These are phyloP conservation scores for Holtermannia corniformis DNA, from an alignment of 768 basidiomycete genomes.

Conservation along the genomic window DNA sequence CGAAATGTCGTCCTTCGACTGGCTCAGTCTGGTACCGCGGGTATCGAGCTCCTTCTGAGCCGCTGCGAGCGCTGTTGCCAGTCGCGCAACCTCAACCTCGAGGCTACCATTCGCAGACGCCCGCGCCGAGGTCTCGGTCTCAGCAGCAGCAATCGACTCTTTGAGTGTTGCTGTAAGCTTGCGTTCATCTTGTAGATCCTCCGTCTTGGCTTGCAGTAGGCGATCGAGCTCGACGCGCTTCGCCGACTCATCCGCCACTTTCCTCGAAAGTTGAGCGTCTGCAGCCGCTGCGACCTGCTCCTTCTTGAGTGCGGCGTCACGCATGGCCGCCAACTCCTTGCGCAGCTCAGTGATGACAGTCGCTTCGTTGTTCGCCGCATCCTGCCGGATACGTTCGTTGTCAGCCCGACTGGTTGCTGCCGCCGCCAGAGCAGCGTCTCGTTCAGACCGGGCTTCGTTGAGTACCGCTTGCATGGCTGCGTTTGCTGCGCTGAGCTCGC, in stretches of 20 bases:
- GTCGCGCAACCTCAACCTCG: slow-evolving; percentile 1
- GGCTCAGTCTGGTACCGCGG: background rate
- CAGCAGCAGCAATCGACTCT: background rate
- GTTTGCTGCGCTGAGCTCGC: background rate
- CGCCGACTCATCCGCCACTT: slow-evolving; percentile 2
- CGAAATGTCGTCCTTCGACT: background rate
- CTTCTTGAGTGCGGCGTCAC: no score
- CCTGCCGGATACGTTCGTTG: slow-evolving; percentile 5
- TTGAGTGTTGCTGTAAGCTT: background rate
- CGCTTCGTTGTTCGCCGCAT: slow-evolving; percentile 14
- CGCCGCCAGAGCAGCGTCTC: background rate
- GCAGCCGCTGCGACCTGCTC: slow-evolving; percentile 4
- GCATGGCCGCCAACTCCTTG: no score
- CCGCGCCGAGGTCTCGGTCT: background rate
- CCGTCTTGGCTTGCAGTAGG: background rate
- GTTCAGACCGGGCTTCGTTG: background rate
- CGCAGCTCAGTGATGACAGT: slow-evolving; percentile 10
- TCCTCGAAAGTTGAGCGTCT: background rate
- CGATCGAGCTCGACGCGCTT: slow-evolving; percentile 1
- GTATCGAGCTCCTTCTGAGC: background rate
- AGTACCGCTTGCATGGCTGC: background rate
- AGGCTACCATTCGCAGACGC: background rate
- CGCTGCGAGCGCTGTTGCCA: slow-evolving; percentile 1
- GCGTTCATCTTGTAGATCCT: background rate
- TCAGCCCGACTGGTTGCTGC: background rate